A percentile compares a stretch with the other conserved stretches of the same genome.
These are phyloP conservation scores for rapeseed (Brassica napus) DNA, from an alignment of 345 rosid species.

Conservation along the genomic window Da-Ae NC_063434.1:29316001-29316500, in stretches of 20 bases:
- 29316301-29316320: background rate
- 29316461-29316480: background rate
- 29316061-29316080: constrained; percentile 17
- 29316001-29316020: constrained; percentile 22
- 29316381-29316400: background rate
- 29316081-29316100: background rate
- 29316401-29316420: background rate
- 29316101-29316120: constrained; percentile 7
- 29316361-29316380: background rate
- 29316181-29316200: background rate
- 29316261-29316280: background rate
- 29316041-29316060: constrained; percentile 17
- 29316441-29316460: background rate
- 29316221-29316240: background rate
- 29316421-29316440: background rate
- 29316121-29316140: background rate
- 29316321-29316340: background rate
- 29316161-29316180: background rate
- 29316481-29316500: background rate
- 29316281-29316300: background rate
- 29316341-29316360: background rate
- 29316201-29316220: background rate
- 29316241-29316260: background rate
- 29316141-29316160: background rate
- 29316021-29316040: background rate